Evolutionary conservation across 2,329 filamentous ascomycete genomes (phyloP).

Genomic region (Exophiala bonariae): DNA sequence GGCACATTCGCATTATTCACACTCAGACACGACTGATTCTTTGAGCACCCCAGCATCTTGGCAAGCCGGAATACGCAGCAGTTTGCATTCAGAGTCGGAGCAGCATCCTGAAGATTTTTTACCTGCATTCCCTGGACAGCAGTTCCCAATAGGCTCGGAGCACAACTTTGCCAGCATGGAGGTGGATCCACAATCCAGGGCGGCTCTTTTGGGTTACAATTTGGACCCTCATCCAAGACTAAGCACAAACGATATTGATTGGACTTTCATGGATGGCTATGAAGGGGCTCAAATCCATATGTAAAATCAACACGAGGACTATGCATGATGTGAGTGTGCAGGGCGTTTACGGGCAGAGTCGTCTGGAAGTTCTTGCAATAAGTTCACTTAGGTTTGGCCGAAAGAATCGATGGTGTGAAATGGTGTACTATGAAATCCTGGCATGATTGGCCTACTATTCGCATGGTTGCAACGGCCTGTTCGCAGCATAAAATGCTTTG

Average conservation of each 20-base stretch:
- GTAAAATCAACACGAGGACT: conserved; percentile 4
- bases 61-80: conserved; percentile 15
- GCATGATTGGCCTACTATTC: too few species aligned
- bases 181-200: conserved; percentile 27
- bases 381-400: too few species aligned
- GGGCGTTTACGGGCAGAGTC: too few species aligned
- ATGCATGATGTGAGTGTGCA: too few species aligned
- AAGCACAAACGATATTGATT: conserved; percentile 23
- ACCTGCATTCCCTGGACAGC: conserved; percentile 30
- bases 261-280: conserved; percentile 24
- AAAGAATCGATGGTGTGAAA: too few species aligned
- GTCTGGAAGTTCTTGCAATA: too few species aligned
- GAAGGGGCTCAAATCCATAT: conserved; percentile 15
- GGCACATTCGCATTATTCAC: conserved; percentile 16
- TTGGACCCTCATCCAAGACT: conserved; percentile 29
- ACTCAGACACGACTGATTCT: conserved; percentile 12
- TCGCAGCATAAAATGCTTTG: too few species aligned
- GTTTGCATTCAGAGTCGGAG: conserved; percentile 14
- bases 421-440: too few species aligned
- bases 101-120: conserved; percentile 25
- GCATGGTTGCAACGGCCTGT: too few species aligned
- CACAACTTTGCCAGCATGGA: conserved; percentile 24
- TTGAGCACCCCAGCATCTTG: conserved; percentile 18
- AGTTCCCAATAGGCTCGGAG: conserved; percentile 28
- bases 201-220: conserved; percentile 27